Base-by-base conservation (phyloP, 1,284 basidiomycete genomes). In the Cystobasidiaceae sp. region DNA sequence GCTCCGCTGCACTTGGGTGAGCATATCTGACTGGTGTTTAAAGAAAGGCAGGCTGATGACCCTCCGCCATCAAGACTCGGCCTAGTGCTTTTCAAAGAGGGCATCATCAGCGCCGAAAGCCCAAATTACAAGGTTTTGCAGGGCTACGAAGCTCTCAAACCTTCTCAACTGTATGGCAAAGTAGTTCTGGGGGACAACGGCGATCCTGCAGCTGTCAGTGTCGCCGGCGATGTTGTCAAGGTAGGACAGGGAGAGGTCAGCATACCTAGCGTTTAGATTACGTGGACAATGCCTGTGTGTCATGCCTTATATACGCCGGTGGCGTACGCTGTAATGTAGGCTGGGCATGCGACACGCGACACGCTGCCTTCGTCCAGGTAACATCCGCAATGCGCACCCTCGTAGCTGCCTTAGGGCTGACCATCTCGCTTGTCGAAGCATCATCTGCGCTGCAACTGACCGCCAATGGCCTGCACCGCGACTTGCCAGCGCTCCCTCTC, bases 401-500 rank as follows among this genome's bases (percentile, higher is more conserved):
- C n/a, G n/a, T n/a, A n/a, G n/a, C n/a, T n/a, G n/a, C n/a, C n/a
- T n/a, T n/a, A n/a, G n/a, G n/a, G n/a, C n/a, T n/a, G n/a, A n/a
- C n/a, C n/a, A n/a, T n/a, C n/a, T n/a, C n/a, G n/a, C n/a, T n/a
- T n/a, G n/a, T n/a, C n/a, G n/a, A n/a, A n/a, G n/a, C n/a, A n/a
- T n/a, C n/a, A n/a, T n/a, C n/a, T n/a, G n/a, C n/a, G n/a, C n/a
- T n/a, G n/a, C n/a, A n/a, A n/a, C 5, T 56, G 9, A 44, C 54
- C 1, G 3, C 54, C 13, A n/a, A 56, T 17, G 33, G 4, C 15
- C 54, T 56, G 5, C 54, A 56, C 33, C 37, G 54, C 39, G 44
- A 30, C 32, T 49, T 41, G 0, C 70, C 70, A 0, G 19, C 59
- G 0, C 66, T 70, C 1, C 69, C 69, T 3, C 45, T 67, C 21